These are phyloP conservation scores for Ceriops zippeliana DNA, from an alignment of 345 rosid genomes.

Conservation along the genomic window DNA sequence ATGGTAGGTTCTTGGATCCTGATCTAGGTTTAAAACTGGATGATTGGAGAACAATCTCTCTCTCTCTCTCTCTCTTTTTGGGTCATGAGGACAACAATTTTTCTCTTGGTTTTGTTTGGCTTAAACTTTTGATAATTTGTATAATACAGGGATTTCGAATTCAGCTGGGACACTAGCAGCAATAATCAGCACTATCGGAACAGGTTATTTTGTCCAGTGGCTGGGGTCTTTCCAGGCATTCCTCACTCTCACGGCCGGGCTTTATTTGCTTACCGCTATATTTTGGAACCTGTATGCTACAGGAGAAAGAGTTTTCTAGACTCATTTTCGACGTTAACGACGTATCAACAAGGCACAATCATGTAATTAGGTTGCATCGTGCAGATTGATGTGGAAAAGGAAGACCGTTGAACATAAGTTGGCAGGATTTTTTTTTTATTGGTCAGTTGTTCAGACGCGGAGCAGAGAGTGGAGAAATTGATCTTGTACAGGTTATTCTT, in stretches of 20 bases:
- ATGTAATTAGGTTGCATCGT: not conserved
- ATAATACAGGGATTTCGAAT: constrained; percentile 60
- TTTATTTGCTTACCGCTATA: constrained; percentile 64
- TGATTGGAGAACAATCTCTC: not conserved
- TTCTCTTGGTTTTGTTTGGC: not conserved
- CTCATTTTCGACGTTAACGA: too few relatives aligned
- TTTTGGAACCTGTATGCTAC: constrained; percentile 75
- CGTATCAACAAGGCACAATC: not conserved
- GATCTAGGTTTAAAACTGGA: not conserved
- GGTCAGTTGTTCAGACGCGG: not conserved
- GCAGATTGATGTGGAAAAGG: not conserved
- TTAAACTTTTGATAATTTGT: not conserved
- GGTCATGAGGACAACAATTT: not conserved
- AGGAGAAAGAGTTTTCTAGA: constrained; percentile 76
- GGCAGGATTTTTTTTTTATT: too few relatives aligned
- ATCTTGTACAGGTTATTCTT: constrained; percentile 11
- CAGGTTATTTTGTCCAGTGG: constrained; percentile 89
- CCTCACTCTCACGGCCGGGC: constrained; percentile 66
- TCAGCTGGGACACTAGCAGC: constrained; percentile 94
- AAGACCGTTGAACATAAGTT: too few relatives aligned
- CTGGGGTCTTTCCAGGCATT: constrained; percentile 91
- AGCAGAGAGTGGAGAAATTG: not conserved
- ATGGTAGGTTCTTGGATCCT: constrained; percentile 41
- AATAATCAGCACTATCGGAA: constrained; percentile 87
- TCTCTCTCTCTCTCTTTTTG: not conserved